These are phyloP conservation scores for Emmonsia crescens DNA, from an alignment of 2,329 filamentous ascomycete genomes.

Conservation along the genomic window DNA sequence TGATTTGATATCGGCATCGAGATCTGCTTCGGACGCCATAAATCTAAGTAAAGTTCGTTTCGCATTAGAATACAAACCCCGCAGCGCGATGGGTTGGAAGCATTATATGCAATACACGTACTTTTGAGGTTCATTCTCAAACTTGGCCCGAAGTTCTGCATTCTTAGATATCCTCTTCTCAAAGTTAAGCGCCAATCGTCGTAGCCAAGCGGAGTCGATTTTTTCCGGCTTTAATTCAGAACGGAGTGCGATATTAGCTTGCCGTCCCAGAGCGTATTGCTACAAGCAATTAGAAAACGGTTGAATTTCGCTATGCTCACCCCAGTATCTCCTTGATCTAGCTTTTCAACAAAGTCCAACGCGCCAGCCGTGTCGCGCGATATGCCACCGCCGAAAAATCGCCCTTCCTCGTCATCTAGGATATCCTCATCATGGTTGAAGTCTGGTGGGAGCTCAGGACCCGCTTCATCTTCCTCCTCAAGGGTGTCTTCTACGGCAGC, in stretches of 20 bases:
- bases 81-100: not conserved
- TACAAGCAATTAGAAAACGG: not conserved
- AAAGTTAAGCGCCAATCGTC: conserved; percentile 68
- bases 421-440: conserved; percentile 48
- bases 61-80: conserved; percentile 13
- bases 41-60: conserved; percentile 36
- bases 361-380: conserved; percentile 69
- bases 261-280: not conserved
- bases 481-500: conserved; percentile 40
- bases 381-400: conserved; percentile 91
- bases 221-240: conserved; percentile 47
- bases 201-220: conserved; percentile 74
- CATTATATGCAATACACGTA: conserved; percentile 26
- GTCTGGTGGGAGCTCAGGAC: conserved; percentile 46
- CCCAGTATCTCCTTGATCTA: conserved; percentile 44
- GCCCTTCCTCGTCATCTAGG: conserved; percentile 75
- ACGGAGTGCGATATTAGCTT: not conserved
- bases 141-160: conserved; percentile 74
- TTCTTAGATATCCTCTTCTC: conserved; percentile 89
- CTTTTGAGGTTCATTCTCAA: conserved; percentile 67
- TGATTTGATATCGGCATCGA: conserved; percentile 78
- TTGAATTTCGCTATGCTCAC: conserved; percentile 17
- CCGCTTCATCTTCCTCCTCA: conserved; percentile 39
- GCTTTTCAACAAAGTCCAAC: conserved; percentile 73
- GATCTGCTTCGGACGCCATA: conserved; percentile 74